Evolutionary conservation across 2,329 filamentous ascomycete species (phyloP), one percentile per base, ranked within the genome.

Genomic region (Aciculosporium take): DNA sequence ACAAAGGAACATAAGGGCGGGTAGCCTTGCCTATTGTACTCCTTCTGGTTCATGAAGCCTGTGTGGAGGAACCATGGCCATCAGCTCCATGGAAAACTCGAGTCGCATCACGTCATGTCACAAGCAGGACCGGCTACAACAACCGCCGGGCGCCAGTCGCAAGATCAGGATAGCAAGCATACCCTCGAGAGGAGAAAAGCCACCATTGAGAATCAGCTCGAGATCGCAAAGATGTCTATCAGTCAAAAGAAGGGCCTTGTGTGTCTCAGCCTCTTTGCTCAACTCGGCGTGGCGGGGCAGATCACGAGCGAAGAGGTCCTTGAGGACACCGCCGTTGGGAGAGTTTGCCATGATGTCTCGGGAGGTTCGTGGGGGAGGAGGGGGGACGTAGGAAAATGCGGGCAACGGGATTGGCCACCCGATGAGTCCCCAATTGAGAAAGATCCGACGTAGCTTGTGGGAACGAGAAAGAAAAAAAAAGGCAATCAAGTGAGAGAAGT

Each of bases 151-250:
- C 18, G 28, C 29, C 25, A 44, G 38, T 38, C 12, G 31, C 21
- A 30, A 36, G 13, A 28, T 20, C 18, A 21, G 13, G 8, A 28
- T 20, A 24, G 37, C 27, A 39, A 33, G 72, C 78, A 48, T 56
- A 93, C 88, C 91, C 77, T 98, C 89, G 31, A 98, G 77, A 45
- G 91, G 91, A 50, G 88, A 95, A 71, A 98, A 98, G 51, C 91
- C 91, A 61, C 91, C 91, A 64, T 87, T 96, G 64, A 98, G 79
- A 58, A 98, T 87, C 65, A 98, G 68, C 68, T 98, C 91, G 52
- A 98, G 74, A 73, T 98, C 91, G 67, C 91, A 98, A 38, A 98
- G 79, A 67, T 98, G 91, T 56, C 91, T 81, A 74, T 98, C 91
- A 39, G 76, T 83, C 51, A 98, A 79, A 45, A 82, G 68, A 52